phyloP scores from a whole-genome alignment of 805 yeast genomes.

The Maudiozyma barnettii region DNA sequence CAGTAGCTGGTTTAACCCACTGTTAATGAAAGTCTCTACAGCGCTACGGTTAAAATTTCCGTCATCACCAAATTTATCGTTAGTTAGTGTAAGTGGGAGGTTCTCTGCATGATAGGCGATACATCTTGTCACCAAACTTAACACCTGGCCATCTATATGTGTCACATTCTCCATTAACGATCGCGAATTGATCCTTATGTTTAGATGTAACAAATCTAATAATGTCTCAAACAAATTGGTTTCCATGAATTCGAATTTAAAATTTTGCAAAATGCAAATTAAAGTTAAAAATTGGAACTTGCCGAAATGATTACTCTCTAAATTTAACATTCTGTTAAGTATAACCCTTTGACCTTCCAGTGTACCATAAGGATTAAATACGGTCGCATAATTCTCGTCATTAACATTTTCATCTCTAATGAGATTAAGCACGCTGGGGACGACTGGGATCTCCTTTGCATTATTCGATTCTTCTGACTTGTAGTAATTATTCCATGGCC shows the following conservation, averaged over 20 bases:
- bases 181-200: not conserved
- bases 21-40: not conserved
- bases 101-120: no score
- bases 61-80: not conserved
- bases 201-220: conserved; percentile 1
- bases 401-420: no score
- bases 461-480: no score
- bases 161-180: conserved; percentile 1
- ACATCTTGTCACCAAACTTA: no score
- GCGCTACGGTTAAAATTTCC: not conserved
- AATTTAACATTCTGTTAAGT: not conserved
- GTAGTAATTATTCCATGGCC: conserved; percentile 3
- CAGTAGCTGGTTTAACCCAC: not conserved
- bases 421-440: no score
- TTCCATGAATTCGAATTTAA: conserved; percentile 5
- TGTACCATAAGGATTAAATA: not conserved
- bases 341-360: not conserved
- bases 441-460: no score
- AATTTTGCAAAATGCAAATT: conserved; percentile 8
- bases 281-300: conserved; percentile 4
- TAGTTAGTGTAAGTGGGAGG: no score
- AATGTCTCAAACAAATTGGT: conserved; percentile 4
- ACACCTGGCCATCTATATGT: not conserved
- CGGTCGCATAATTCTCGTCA: not conserved
- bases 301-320: not conserved